Evolutionary conservation across 2,329 filamentous ascomycete species (phyloP).

Genomic region (Diplodia intermedia): DNA sequence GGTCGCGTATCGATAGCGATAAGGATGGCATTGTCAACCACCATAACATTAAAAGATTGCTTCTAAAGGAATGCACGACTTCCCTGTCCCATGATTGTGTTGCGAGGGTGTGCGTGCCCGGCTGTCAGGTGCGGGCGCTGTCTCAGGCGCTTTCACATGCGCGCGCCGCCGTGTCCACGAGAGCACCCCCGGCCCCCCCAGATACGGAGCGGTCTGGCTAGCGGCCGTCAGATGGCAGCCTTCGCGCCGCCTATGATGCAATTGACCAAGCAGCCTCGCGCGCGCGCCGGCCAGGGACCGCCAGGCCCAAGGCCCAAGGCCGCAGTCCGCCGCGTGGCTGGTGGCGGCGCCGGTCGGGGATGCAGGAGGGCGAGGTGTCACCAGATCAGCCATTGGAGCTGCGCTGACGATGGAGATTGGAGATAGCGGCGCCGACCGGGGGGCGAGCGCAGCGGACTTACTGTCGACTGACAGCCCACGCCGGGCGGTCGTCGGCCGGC

Average conservation of each 20-base stretch:
- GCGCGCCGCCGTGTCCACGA: constrained; percentile 20
- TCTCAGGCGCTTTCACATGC: constrained; percentile 33
- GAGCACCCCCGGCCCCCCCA: constrained; percentile 19
- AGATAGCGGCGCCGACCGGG: constrained; percentile 23
- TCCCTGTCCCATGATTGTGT: too few species aligned
- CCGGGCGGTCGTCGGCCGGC: constrained; percentile 21
- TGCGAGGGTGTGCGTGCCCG: constrained; percentile 18
- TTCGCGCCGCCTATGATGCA: constrained; percentile 27
- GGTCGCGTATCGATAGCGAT: constrained; percentile 23
- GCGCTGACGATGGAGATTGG: constrained; percentile 7
- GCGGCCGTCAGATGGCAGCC: constrained; percentile 30
- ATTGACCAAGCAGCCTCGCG: constrained; percentile 28
- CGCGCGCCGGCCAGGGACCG: constrained; percentile 18
- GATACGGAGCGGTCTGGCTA: constrained; percentile 28
- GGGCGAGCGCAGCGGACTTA: neutral
- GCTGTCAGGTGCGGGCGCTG: constrained; percentile 30
- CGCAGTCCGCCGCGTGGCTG: constrained; percentile 25
- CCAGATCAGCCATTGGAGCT: constrained; percentile 28
- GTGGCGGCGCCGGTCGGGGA: constrained; percentile 14
- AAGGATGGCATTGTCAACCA: constrained; percentile 4
- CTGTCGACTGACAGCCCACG: constrained; percentile 1
- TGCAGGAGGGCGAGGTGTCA: constrained; percentile 22
- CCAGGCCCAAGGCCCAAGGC: constrained; percentile 3
- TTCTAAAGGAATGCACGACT: too few species aligned
- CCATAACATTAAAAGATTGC: too few species aligned